Evolutionary conservation across 2,329 filamentous ascomycete species (phyloP).

Genomic region (Alternaria metachromatica): DNA sequence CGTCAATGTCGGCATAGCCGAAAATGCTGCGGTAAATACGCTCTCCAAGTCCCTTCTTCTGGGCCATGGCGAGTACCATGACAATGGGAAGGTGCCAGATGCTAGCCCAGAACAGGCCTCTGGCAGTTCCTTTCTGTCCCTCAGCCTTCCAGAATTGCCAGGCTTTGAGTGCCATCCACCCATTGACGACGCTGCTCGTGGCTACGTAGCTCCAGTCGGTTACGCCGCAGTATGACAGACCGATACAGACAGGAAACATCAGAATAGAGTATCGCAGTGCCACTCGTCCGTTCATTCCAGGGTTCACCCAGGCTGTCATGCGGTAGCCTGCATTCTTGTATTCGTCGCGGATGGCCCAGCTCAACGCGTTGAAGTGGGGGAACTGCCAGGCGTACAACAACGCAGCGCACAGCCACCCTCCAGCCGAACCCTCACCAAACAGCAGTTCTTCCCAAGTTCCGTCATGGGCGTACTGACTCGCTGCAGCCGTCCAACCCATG

Average conservation of each 20-base stretch:
- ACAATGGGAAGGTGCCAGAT: slow-evolving; percentile 94
- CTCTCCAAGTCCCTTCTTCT: slow-evolving; percentile 78
- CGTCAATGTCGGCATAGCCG: slow-evolving; percentile 39
- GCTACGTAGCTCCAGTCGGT: slow-evolving; percentile 86
- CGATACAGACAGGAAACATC: slow-evolving; percentile 86
- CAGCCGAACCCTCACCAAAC: slow-evolving; percentile 70
- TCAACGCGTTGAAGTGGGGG: slow-evolving; percentile 95
- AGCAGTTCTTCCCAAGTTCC: slow-evolving; percentile 77
- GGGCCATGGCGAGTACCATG: slow-evolving; percentile 85
- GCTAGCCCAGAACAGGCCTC: slow-evolving; percentile 93
- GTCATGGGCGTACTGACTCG: slow-evolving; percentile 75
- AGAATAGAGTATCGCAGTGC: slow-evolving; percentile 84
- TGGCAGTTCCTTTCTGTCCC: slow-evolving; percentile 79
- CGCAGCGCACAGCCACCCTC: slow-evolving; percentile 87
- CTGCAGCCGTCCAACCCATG: slow-evolving; percentile 98
- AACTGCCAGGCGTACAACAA: slow-evolving; percentile 97
- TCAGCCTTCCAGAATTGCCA: slow-evolving; percentile 80
- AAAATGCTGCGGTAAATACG: slow-evolving; percentile 41
- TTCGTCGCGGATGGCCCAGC: slow-evolving; percentile 86
- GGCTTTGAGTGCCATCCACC: slow-evolving; percentile 83
- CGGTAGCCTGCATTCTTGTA: slow-evolving; percentile 74
- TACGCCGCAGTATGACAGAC: slow-evolving; percentile 77
- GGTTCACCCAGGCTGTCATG: slow-evolving; percentile 87
- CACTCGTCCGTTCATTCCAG: slow-evolving; percentile 82
- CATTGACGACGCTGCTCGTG: slow-evolving; percentile 82